Conservation (phyloP, 148 eudicot species). For the Persicaria maculosa region DNA sequence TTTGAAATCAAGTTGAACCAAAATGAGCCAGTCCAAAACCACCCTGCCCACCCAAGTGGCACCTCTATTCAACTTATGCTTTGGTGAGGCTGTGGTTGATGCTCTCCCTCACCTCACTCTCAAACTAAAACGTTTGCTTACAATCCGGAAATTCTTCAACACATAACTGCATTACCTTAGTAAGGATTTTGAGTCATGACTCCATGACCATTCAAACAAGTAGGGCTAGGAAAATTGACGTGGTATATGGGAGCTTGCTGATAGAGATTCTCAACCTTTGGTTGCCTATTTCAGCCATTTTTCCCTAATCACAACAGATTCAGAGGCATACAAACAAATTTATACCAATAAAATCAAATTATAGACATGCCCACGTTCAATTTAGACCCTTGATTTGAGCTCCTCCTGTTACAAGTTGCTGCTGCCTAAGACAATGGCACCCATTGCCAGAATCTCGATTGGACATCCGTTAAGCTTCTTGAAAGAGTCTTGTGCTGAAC, state of each 20-base stretch:
- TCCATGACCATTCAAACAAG: neutral
- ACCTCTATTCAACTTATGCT: neutral
- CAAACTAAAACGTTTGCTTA: neutral
- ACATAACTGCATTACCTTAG: neutral
- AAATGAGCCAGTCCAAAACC: no score
- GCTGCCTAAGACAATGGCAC: no score
- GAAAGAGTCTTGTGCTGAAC: no score
- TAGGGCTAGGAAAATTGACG: neutral
- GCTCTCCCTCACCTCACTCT: neutral
- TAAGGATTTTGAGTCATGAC: neutral
- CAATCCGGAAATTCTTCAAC: neutral
- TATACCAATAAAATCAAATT: neutral
- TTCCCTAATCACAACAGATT: neutral
- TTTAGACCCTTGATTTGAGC: neutral
- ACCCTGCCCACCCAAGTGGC: neutral
- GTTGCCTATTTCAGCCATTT: neutral
- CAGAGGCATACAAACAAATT: neutral
- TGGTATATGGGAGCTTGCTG: neutral
- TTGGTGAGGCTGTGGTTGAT: slow-evolving; percentile 15
- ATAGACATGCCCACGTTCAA: neutral
- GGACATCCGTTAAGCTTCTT: no score
- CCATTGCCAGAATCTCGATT: no score
- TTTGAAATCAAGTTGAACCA: no score
- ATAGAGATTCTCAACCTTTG: neutral
- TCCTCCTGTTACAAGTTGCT: neutral